These are phyloP conservation scores for Calonectria pseudoreteaudii DNA, from an alignment of 2,329 filamentous ascomycete genomes.

Conservation along the genomic window DNA sequence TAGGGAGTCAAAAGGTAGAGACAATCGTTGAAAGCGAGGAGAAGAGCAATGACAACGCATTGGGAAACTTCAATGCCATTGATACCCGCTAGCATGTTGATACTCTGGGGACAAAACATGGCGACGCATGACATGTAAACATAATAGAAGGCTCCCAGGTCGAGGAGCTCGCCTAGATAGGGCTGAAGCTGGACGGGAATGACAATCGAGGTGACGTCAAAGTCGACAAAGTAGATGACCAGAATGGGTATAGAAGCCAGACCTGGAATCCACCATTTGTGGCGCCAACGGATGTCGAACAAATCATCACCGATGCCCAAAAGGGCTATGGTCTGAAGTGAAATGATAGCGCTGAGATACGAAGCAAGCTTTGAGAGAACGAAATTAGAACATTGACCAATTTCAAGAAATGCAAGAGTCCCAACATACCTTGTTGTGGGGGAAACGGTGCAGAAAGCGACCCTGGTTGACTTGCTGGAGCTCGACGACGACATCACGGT, in stretches of 20 bases:
- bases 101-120: constrained; percentile 98
- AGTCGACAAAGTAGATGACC: constrained; percentile 98
- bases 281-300: constrained; percentile 98
- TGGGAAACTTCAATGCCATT: constrained; percentile 98
- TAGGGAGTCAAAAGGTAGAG: constrained; percentile 88
- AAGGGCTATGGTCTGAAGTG: constrained; percentile 89
- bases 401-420: background rate
- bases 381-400: background rate
- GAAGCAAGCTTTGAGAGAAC: constrained; percentile 79
- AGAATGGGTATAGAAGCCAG: constrained; percentile 94
- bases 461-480: constrained; percentile 82
- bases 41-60: constrained; percentile 87
- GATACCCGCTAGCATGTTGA: constrained; percentile 99
- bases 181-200: constrained; percentile 87
- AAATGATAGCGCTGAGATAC: constrained; percentile 93
- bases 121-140: constrained; percentile 95
- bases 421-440: constrained; percentile 83
- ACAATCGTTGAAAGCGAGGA: constrained; percentile 87
- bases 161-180: constrained; percentile 86
- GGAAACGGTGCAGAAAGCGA: constrained; percentile 89
- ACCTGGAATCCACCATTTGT: constrained; percentile 98
- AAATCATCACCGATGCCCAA: constrained; percentile 95
- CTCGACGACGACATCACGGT: constrained; percentile 85
- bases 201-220: constrained; percentile 95
- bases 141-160: constrained; percentile 89